These are phyloP conservation scores for Cordyceps tenuipes DNA, from an alignment of 2,329 filamentous ascomycete genomes.

Conservation along the genomic window DNA sequence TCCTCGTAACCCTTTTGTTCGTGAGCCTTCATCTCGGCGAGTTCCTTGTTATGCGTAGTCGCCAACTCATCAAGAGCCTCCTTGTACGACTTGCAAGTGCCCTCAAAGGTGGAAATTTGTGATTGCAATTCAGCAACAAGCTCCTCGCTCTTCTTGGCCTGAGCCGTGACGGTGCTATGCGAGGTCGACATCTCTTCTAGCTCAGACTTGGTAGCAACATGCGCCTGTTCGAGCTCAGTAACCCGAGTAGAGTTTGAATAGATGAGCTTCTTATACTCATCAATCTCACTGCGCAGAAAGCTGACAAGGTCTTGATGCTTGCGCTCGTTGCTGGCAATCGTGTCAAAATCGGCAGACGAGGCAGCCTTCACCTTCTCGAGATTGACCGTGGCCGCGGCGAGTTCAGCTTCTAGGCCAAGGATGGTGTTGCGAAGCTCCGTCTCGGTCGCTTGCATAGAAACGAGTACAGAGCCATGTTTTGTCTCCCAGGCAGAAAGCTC, in stretches of 20 bases:
- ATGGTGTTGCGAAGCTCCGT: constrained; percentile 64
- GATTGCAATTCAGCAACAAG: constrained; percentile 46
- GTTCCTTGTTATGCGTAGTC: constrained; percentile 40
- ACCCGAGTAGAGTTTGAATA: constrained; percentile 61
- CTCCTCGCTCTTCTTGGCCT: constrained; percentile 37
- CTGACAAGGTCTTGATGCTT: constrained; percentile 53
- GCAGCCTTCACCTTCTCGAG: constrained; percentile 35
- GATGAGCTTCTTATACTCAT: constrained; percentile 71
- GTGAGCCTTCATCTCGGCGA: constrained; percentile 39
- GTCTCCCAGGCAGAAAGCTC: constrained; percentile 68
- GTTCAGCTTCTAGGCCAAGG: constrained; percentile 57
- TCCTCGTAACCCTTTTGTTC: constrained; percentile 49
- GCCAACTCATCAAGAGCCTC: constrained; percentile 42
- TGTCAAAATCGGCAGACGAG: constrained; percentile 32
- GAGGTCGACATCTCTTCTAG: constrained; percentile 58
- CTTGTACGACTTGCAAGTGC: constrained; percentile 46
- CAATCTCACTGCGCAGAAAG: constrained; percentile 63
- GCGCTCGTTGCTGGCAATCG: constrained; percentile 36
- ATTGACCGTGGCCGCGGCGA: constrained; percentile 45
- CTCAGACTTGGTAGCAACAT: constrained; percentile 56
- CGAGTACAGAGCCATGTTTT: constrained; percentile 64
- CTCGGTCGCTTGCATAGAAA: constrained; percentile 65
- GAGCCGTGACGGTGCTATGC: constrained; percentile 42
- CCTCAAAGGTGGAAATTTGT: constrained; percentile 52
- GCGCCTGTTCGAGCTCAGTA: constrained; percentile 63